Base-by-base conservation (phyloP, 176 grass and related monocot genomes). In the Oryza punctata region DNA sequence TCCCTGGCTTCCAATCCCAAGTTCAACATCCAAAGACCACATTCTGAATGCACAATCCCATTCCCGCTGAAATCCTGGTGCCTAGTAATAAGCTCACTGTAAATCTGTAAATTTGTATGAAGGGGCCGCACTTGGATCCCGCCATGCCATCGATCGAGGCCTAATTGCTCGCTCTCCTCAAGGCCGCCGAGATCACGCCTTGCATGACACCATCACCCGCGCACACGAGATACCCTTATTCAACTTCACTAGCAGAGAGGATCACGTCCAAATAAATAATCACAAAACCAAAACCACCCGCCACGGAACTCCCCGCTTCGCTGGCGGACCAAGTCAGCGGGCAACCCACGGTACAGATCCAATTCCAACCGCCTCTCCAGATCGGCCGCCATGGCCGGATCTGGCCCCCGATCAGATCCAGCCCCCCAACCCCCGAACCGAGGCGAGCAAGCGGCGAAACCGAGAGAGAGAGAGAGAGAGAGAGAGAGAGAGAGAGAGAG, bases 351-450 rank as follows among this genome's bases (percentile, higher is more conserved):
- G 3, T 29, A 33, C 59, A 85, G 84, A 86, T 87, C 85, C 71
- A 24, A 81, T 82, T 46, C 63, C 67, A 61, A 5, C n/a, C 3
- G 47, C 57, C 11, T 11, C 18, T 60, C 29, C 73, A 68, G 68
- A 59, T 49, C 84, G 37, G 35, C 13, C 21, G 67, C 25, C 33
- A 3, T 43, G 19, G 60, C 75, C 65, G 88, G 80, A 90, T 90
- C 84, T 86, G 29, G 25, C 28, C 28, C 25, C 10, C 47, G 60
- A 63, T 79, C 50, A 63, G 75, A 90, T 86, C 88, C 78, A 66
- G 19, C 43, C 24, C 43, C 24, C 41, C 63, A 33, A 19, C 16
- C 68, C 68, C 27, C 40, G 23, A n/a, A 1, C 65, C n/a, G 23
- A 32, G 54, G 29, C 38, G 26, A 73, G 69, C 54, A 64, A 30